Conservation (phyloP, 305 asterid genomes). For the Plantago coronopus region DNA sequence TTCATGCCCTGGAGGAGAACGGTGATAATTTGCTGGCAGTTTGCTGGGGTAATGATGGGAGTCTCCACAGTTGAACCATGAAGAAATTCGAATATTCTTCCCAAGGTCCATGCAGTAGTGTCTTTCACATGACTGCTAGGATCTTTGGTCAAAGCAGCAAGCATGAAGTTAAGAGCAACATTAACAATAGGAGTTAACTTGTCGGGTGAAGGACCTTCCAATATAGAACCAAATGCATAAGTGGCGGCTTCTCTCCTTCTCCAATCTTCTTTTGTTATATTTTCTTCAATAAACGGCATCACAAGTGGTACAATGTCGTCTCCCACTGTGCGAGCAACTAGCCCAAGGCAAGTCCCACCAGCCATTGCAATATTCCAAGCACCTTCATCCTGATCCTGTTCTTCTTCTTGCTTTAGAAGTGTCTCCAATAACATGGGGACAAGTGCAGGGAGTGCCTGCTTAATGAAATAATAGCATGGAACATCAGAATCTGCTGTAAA, state of each 20-base stretch:
- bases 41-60: slow-evolving; percentile 68
- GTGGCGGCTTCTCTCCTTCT: slow-evolving; percentile 93
- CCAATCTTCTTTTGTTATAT: slow-evolving; percentile 78
- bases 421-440: slow-evolving; percentile 86
- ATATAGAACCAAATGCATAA: slow-evolving; percentile 90
- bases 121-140: slow-evolving; percentile 87
- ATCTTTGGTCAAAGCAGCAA: slow-evolving; percentile 70
- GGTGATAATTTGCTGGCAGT: slow-evolving; percentile 66
- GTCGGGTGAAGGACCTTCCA: slow-evolving; percentile 90
- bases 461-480: slow-evolving; percentile 73
- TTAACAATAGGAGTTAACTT: slow-evolving; percentile 76
- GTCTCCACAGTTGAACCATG: slow-evolving; percentile 69
- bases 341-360: slow-evolving; percentile 94
- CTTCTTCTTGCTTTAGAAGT: slow-evolving; percentile 90
- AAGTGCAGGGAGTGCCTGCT: slow-evolving; percentile 89
- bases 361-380: slow-evolving; percentile 99
- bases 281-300: slow-evolving; percentile 84
- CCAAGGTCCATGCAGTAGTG: slow-evolving; percentile 94
- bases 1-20: slow-evolving; percentile 85
- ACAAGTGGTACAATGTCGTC: slow-evolving; percentile 87
- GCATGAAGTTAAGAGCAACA: slow-evolving; percentile 79
- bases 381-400: slow-evolving; percentile 93
- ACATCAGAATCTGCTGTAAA: slow-evolving; percentile 75
- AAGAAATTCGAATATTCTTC: slow-evolving; percentile 88
- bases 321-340: slow-evolving; percentile 86